phyloP scores from a whole-genome alignment of 352 stramenopile species.

The Pythium sukuiense region DNA sequence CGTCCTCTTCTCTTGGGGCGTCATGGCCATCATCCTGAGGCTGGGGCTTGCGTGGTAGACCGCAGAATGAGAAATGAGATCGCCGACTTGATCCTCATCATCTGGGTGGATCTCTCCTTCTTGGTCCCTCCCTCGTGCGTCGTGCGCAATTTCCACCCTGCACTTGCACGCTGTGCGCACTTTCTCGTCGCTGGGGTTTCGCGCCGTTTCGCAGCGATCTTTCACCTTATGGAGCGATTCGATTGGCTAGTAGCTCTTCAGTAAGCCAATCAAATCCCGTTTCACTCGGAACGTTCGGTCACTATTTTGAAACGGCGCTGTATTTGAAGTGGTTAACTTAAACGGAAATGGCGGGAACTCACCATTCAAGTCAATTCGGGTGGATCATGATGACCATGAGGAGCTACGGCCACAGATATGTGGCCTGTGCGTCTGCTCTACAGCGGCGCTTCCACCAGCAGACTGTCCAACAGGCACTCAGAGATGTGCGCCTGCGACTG shows the following conservation, averaged over 20 bases:
- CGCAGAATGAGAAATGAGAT: slow-evolving; percentile 26
- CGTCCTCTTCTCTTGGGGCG: slow-evolving; percentile 23
- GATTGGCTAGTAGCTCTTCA: slow-evolving; percentile 19
- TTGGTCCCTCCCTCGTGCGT: background rate
- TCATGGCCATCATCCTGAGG: slow-evolving; percentile 29
- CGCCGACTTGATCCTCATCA: background rate
- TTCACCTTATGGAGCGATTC: slow-evolving; percentile 16
- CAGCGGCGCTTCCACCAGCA: slow-evolving; percentile 17
- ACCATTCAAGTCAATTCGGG: background rate
- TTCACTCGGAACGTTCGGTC: slow-evolving; percentile 16
- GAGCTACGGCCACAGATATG: background rate
- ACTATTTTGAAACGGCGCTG: slow-evolving; percentile 15
- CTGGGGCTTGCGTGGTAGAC: slow-evolving; percentile 2
- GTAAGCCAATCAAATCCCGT: slow-evolving; percentile 15
- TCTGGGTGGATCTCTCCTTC: background rate
- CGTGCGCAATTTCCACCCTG: slow-evolving; percentile 16
- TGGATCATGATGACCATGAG: slow-evolving; percentile 1
- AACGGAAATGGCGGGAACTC: slow-evolving; percentile 9
- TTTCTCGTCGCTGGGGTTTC: slow-evolving; percentile 11
- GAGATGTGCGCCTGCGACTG: slow-evolving; percentile 31
- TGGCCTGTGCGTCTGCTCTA: background rate
- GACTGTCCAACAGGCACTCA: slow-evolving; percentile 19
- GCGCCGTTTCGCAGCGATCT: slow-evolving; percentile 13
- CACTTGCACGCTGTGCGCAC: background rate
- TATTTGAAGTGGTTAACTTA: slow-evolving; percentile 1